Base-by-base conservation (phyloP, 2,329 filamentous ascomycete species). In the Ophiognomonia clavigignenti-juglandacearum region DNA sequence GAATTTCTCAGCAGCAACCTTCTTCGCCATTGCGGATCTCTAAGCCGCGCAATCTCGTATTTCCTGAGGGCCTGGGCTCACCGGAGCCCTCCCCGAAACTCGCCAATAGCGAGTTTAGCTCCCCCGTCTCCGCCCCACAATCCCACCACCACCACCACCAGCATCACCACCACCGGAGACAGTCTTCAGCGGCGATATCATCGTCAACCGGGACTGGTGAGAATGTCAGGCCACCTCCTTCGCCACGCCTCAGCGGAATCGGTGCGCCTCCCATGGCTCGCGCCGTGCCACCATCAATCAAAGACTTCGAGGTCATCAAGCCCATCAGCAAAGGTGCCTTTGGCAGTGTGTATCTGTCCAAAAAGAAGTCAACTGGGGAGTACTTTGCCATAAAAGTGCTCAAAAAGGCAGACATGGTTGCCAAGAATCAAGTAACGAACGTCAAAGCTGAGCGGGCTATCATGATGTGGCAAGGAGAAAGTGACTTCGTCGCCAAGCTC, bases 401-500 rank as follows among this genome's bases (percentile, higher is more conserved):
- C 50, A 97, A 97, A 64, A 98, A 98, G 68, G 91, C 93, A n/a
- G 93, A 98, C 72, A 98, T 98, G 93, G 89, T 98, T 53, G 93
- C 93, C 52, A 98, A 98, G 69, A 98, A 98, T 64, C 93, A 98
- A 64, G 91, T 98, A 57, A 96, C 93, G 56, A 98, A 98, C 61
- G 93, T 98, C 60, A 97, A 98, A 68, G 93, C 95, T 8, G 93
- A 98, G 68, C 82, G 93, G 56, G 95, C 95, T 19, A 98, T 98
- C 62, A 97, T 98, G 93, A 98, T 98, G 93, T 97, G 93, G 88
- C 93, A 98, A 69, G 93, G 93, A 19, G 90, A 97, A 66, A 98
- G 95, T 64, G 93, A 98, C 51, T 98, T 98, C 64, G 93, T 98
- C 48, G 93, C 93, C 22, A 98, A 98, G 70, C 77, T 98, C 11